Evolutionary conservation across 371 early-diverging fungal species (phyloP).

Genomic region (Dinochytrium kinnereticum): DNA sequence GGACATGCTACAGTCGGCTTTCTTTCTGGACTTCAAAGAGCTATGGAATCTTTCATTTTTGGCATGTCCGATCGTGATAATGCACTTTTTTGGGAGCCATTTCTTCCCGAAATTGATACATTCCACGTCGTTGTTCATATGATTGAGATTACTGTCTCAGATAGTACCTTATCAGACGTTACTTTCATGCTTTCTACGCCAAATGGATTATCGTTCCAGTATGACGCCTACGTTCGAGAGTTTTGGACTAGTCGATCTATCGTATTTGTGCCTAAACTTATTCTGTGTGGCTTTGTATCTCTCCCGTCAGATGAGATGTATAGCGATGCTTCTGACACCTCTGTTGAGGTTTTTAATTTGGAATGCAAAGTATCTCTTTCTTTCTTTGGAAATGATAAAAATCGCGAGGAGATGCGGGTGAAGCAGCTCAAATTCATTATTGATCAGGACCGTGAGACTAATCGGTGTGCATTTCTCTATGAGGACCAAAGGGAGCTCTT

Average conservation of each 20-base stretch:
- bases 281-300: constrained; percentile 60
- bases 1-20: constrained; percentile 75
- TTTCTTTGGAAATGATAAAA: constrained; percentile 63
- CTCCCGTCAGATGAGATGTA: constrained; percentile 29
- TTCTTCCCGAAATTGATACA: constrained; percentile 70
- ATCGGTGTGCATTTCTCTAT: constrained; percentile 70
- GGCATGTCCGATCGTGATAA: constrained; percentile 78
- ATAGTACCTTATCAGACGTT: constrained; percentile 29
- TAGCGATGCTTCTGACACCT: constrained; percentile 54
- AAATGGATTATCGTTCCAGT: constrained; percentile 44
- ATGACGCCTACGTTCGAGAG: constrained; percentile 71
- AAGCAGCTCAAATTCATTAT: constrained; percentile 69
- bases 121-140: constrained; percentile 63
- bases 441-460: constrained; percentile 68
- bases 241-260: constrained; percentile 65
- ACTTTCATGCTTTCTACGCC: constrained; percentile 1
- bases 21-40: constrained; percentile 60
- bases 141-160: constrained; percentile 71
- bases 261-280: constrained; percentile 66
- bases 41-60: constrained; percentile 70
- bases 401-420: constrained; percentile 59
- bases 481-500: constrained; percentile 31
- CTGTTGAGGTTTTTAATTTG: constrained; percentile 75
- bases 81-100: constrained; percentile 56
- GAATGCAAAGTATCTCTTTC: constrained; percentile 67